phyloP scores from a whole-genome alignment of 164 flowering plant genomes.

The Umbilicus rupestris region DNA sequence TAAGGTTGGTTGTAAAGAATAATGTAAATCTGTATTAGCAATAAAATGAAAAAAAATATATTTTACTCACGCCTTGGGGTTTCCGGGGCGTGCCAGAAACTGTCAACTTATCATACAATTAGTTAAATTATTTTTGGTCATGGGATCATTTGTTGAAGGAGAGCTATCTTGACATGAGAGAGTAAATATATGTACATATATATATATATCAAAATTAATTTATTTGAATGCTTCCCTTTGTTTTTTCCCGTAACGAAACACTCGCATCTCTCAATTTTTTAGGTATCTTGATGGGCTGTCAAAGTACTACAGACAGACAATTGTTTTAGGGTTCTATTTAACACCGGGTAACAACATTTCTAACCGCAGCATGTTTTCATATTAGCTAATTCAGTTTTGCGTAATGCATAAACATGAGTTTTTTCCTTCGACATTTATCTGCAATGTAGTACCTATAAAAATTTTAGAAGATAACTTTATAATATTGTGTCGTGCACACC shows the following conservation, averaged over 20 bases:
- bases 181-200: no score
- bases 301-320: conserved; percentile 69
- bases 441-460: not conserved
- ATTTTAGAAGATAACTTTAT: not conserved
- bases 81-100: no score
- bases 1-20: no score
- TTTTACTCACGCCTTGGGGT: no score
- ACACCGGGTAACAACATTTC: conserved; percentile 56
- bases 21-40: no score
- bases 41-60: no score
- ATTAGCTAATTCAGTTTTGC: not conserved
- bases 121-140: no score
- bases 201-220: not conserved
- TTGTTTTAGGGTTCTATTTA: conserved; percentile 52
- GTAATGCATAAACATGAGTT: not conserved
- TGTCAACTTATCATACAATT: no score
- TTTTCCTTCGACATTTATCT: not conserved
- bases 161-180: no score
- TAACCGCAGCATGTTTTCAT: not conserved
- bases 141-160: not conserved
- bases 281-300: conserved; percentile 87
- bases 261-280: not conserved
- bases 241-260: not conserved
- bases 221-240: not conserved
- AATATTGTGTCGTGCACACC: no score